A percentile compares a stretch with the other conserved stretches of the same genome.
Conservation (phyloP, 208 protist species). For the Wallacemonas sp. region DNA sequence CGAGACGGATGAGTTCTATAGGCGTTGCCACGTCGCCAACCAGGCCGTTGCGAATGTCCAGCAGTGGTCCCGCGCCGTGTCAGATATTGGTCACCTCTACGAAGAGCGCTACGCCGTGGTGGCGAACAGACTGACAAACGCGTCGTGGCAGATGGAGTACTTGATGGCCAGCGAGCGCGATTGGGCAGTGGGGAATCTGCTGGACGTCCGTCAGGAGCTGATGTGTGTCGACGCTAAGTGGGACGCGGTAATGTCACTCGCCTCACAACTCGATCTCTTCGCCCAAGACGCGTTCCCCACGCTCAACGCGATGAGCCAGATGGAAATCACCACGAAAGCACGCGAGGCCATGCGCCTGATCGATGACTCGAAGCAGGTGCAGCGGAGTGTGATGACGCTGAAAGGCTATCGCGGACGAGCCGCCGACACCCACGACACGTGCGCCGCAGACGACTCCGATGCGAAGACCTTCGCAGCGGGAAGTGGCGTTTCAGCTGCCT, state of each 20-base stretch:
- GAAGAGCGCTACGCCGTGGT: conserved; percentile 52
- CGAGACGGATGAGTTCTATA: conserved; percentile 50
- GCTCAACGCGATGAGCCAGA: not conserved
- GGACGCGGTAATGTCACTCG: conserved; percentile 29
- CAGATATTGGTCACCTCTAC: conserved; percentile 60
- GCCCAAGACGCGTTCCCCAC: conserved; percentile 20
- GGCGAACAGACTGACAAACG: conserved; percentile 8
- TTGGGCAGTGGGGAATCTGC: conserved; percentile 55
- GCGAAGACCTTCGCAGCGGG: not conserved
- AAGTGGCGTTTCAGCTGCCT: not conserved
- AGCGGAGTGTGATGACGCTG: conserved; percentile 19
- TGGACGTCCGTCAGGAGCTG: conserved; percentile 56
- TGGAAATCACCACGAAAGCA: not conserved
- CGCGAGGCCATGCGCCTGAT: conserved; percentile 15
- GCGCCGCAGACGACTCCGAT: not conserved
- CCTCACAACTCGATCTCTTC: conserved; percentile 44
- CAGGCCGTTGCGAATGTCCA: conserved; percentile 42
- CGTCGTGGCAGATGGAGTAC: conserved; percentile 68
- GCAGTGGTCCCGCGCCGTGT: conserved; percentile 60
- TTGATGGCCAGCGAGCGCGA: conserved; percentile 65
- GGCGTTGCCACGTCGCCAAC: conserved; percentile 47
- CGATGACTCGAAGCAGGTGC: conserved; percentile 21
- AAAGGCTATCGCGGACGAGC: not conserved
- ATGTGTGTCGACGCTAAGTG: conserved; percentile 39
- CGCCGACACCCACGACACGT: not conserved